Evolutionary conservation across 2,329 filamentous ascomycete species (phyloP).

Genomic region (Akanthomyces dipterigenus): DNA sequence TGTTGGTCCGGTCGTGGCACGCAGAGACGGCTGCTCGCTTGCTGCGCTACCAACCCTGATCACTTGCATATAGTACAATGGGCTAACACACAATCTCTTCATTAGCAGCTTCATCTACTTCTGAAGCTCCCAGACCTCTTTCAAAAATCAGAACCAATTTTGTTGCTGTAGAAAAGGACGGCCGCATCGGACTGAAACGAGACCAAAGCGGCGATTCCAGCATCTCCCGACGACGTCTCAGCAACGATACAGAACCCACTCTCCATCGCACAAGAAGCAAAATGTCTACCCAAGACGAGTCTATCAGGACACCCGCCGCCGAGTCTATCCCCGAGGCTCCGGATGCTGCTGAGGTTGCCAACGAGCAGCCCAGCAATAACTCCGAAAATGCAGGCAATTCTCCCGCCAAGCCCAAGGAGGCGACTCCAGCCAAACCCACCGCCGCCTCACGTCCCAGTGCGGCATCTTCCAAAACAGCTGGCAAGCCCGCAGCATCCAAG

Average conservation of each 20-base stretch:
- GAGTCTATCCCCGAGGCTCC: slow-evolving; percentile 9
- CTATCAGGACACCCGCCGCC: slow-evolving; percentile 7
- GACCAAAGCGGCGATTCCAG: slow-evolving; percentile 33
- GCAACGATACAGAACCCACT: slow-evolving; percentile 29
- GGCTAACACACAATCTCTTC: neutral
- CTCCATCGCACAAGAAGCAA: slow-evolving; percentile 31
- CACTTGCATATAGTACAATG: neutral
- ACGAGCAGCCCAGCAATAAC: slow-evolving; percentile 8
- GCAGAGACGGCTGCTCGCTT: neutral
- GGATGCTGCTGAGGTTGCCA: neutral
- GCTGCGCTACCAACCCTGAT: slow-evolving; percentile 3
- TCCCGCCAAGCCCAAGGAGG: slow-evolving; percentile 19
- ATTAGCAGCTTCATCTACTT: slow-evolving; percentile 20
- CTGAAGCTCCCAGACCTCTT: slow-evolving; percentile 55
- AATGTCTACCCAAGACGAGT: slow-evolving; percentile 22
- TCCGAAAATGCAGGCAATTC: slow-evolving; percentile 19
- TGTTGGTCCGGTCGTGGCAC: neutral
- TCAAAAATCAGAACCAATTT: slow-evolving; percentile 73
- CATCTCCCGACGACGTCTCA: slow-evolving; percentile 29
- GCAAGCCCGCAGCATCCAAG: slow-evolving; percentile 17
- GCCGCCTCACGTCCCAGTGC: slow-evolving; percentile 17
- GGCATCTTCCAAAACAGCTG: slow-evolving; percentile 19
- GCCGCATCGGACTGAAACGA: slow-evolving; percentile 45
- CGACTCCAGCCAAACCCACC: slow-evolving; percentile 8
- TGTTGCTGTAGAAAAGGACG: slow-evolving; percentile 63